Base-by-base conservation (phyloP, 1,284 basidiomycete species). In the Marasmius sp. region DNA sequence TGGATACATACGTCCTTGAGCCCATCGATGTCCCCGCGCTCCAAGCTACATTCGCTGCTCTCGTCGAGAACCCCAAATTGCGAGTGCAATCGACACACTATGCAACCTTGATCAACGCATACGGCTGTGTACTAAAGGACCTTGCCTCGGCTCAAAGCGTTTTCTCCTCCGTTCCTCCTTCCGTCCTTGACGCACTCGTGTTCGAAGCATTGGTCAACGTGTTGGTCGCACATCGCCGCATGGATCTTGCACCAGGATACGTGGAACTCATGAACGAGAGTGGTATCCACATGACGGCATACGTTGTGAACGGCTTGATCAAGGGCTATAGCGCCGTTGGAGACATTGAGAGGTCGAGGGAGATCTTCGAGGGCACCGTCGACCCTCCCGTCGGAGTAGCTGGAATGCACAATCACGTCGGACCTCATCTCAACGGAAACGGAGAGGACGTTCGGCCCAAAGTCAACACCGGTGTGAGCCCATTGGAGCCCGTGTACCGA, bases 181-280 rank as follows among this genome's bases (percentile, higher is more conserved):
- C 84, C 68, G 75, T 86, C 61, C 77, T 77, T 5, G 96, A 99
- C 68, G 92, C 95, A 0, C 88, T 98, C 43, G 84, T 91, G 20
- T 98, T 92, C 78, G 97, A 99, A 75, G 89, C 95, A 0, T 79
- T 98, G 64, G 85, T 99, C 77, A 94, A 94, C 70, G 93, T 93
- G 16, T 81, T 97, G 59, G 88, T 95, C 51, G 89, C 87, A 8
- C 87, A 91, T 71, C 89, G 89, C 43, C 88, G 91, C 11, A 82
- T 89, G 58, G 94, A 96, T 68, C 85, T 97, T 57, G 85, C 97
- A 37, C 86, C 90, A 0, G 67, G 77, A 18, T 94, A 94, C 72
- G 75, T 91, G 43, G 72, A 78, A 27, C 85, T 85, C 62, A 88
- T 99, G 80, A 75, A 76, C 45, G 70, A 75, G 0, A 81, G 83